Conservation (phyloP, 257 asterid species). For the Haberlea rhodopensis region DNA sequence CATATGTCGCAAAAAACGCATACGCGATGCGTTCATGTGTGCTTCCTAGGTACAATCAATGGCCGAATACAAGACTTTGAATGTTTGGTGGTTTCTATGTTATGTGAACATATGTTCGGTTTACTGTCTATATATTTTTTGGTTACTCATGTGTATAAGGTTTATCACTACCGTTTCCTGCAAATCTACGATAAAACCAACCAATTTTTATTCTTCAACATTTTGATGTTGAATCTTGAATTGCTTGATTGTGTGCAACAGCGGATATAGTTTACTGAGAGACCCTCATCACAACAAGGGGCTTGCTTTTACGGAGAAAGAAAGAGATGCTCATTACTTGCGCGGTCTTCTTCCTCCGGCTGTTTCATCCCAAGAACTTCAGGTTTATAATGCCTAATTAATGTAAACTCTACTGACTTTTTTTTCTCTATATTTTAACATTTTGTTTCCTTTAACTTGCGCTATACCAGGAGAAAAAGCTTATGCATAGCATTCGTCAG, state of each 20-base stretch:
- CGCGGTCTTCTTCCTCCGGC: constrained; percentile 78
- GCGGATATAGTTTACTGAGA: constrained; percentile 74
- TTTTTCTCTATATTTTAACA: not conserved
- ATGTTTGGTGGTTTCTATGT: not conserved
- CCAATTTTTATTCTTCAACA: not conserved
- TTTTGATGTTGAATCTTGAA: not conserved
- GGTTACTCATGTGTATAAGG: not conserved
- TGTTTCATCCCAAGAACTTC: constrained; percentile 57
- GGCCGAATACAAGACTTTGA: too few species aligned
- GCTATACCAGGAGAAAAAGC: constrained; percentile 63
- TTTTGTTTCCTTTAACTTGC: constrained; percentile 7
- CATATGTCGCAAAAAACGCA: too few species aligned
- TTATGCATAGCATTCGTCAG: constrained; percentile 60
- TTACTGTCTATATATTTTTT: too few species aligned
- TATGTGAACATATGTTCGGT: not conserved
- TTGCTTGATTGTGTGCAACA: constrained; percentile 18
- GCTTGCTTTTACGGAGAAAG: constrained; percentile 70
- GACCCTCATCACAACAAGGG: constrained; percentile 91
- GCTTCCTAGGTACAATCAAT: too few species aligned
- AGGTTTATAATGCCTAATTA: constrained; percentile 35
- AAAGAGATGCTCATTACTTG: constrained; percentile 83
- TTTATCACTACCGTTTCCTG: not conserved
- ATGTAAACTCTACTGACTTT: not conserved
- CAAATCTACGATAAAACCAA: not conserved
- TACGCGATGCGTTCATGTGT: too few species aligned